Percentiles rank a stretch among this genome's conserved stretches.
Evolutionary conservation across 306 rosid genomes (phyloP).

Genomic region (Rubus parviflorus): DNA sequence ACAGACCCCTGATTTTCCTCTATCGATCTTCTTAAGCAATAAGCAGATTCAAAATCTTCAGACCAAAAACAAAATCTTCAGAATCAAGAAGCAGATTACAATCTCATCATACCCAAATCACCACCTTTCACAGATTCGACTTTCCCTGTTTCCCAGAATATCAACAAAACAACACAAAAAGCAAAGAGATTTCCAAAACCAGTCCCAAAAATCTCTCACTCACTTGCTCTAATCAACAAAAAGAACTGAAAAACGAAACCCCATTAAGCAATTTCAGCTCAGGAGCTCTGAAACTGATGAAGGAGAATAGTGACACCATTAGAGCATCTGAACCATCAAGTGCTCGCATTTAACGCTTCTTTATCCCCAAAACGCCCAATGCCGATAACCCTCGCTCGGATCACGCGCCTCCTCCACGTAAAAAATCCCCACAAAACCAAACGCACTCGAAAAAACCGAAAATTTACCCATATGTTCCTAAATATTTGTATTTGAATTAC

Average conservation of each 20-base stretch:
- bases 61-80: background rate
- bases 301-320: background rate
- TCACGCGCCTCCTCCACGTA: constrained; percentile 12
- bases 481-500: background rate
- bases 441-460: background rate
- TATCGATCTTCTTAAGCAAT: no score
- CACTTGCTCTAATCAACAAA: background rate
- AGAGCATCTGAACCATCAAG: constrained; percentile 4
- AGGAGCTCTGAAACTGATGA: constrained; percentile 3
- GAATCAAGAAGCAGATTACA: background rate
- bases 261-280: background rate
- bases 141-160: background rate
- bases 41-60: no score
- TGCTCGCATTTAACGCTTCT: background rate
- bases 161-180: background rate
- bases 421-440: background rate
- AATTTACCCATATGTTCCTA: no score
- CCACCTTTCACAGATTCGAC: background rate
- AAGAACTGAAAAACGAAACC: background rate
- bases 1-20: background rate
- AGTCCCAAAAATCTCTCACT: background rate
- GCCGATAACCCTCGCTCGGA: constrained; percentile 12
- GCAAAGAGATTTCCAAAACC: background rate
- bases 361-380: background rate
- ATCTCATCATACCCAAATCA: background rate